Evolutionary conservation across 352 stramenopile species (phyloP), one percentile per base, ranked within the genome.

Genomic region (Phytophthora syringae): DNA sequence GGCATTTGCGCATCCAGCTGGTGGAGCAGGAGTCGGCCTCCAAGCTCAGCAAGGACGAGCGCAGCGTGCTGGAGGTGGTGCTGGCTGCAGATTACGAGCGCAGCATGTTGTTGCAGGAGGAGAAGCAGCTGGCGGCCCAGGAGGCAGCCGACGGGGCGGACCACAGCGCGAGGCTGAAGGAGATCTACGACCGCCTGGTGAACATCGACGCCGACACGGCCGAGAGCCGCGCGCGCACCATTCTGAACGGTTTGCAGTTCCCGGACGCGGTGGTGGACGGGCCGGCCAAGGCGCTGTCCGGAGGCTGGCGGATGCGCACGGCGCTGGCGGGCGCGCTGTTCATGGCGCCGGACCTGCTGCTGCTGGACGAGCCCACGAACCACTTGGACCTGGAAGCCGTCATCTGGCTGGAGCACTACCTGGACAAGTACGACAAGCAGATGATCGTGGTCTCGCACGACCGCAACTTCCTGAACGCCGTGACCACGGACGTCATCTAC

Each of bases 371-470:
- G 75, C 89, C 94, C 43, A 98, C 92, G 44, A 97, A 98, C 75
- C 86, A 97, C 65, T 88, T 97, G 77, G 91, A 97, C 75, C 70
- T 98, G 1, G 86, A 97, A 65, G 89, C 87, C 20, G 91, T 98
- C 4, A 91, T 98, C 45, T 98, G 93, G 91, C 77, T 98, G 25
- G 86, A 97, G 67, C 77, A 97, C 52, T 98, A 97, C 76, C 60
- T 98, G 36, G 80, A 94, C 63, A 85, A 88, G 59, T 97, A 97
- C 71, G 73, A 86, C 20, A 97, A 98, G 76, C 98, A 96, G 45
- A 88, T 98, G 70, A 92, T 98, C 51, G 81, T 99, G 16, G 95
- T 99, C 16, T 98, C 89, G 58, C 96, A 99, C 72, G 97, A 99
- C 73, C 86, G 95, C 16, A 94, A 94, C 30, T 99, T 99, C 71